Evolutionary conservation across 768 basidiomycete species (phyloP), one percentile per base, ranked within the genome.

Genomic region (Tylopilus sp.): DNA sequence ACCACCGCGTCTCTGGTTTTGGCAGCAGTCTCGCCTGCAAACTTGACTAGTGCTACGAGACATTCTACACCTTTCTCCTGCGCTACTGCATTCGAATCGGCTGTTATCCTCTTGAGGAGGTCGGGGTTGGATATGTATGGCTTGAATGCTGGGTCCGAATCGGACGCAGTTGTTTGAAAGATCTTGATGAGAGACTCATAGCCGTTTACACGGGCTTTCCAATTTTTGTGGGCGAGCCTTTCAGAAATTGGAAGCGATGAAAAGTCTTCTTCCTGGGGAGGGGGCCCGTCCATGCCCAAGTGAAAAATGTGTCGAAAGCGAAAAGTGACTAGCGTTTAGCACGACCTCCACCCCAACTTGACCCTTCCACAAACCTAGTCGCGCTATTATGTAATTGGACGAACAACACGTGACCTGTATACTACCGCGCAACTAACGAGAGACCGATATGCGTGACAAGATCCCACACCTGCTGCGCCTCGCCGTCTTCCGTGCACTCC

Each of bases 1-100:
- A 97, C 75, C 9, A 99, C 85, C 3, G 76, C 77, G 46, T 89
- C 82, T 61, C 91, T 79, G 36, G 89, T 87, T 71, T 83, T 85
- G 42, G 87, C 87, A 40, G 88, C 83, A 40, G 79, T 85, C 77
- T 95, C 92, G 53, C 95, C 97, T 7, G 93, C 90, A 64, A 85
- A 91, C 72, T 93, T 91, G 59, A 97, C 85, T 52, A 98, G 78
- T 26, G 85, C 78, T 48, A 88, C 82, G 30, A 95, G 71, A 59
- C 88, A 92, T 65, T 98, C 95, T 6, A 98, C 80, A 28, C 91
- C 97, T 67, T 95, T 98, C 76, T 99, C 97, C 71, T 99, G 97
- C 11, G 95, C 95, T 26, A 98, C 95, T 23, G 88, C 97, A 69
- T 98, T 98, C 1, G 93, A 75, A 63, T 99, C 97, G 3, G 84